Base-by-base conservation (phyloP, 176 grass and related monocot genomes). In the Pontederia paniculata region DNA sequence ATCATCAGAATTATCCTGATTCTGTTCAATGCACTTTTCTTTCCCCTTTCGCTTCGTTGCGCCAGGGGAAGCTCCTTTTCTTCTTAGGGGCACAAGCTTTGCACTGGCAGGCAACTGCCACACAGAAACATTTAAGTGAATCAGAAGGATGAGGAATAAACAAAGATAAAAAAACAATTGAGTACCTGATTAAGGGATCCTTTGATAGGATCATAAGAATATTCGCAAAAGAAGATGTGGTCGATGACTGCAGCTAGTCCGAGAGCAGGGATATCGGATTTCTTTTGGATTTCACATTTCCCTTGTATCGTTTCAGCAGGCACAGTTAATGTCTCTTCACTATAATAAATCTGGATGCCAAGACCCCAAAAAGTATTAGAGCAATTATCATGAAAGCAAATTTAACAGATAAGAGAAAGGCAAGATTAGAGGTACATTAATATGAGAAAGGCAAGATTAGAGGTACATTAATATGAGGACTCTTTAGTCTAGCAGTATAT, bases 161-260 rank as follows among this genome's bases (percentile, higher is more conserved):
- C 28, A 37, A 10, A 43, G 14, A 71, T 66, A 4, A 49, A 55
- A 58, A 37, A 37, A 41, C 59, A 70, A 56, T 37, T 53, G 20
- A 52, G 18, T 65, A 98, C 93, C 93, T 91, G 80, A 68, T 98
- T 98, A 63, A 98, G 87, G 54, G 93, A 73, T 77, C 93, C 93
- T 63, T 65, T 98, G 18, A 72, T 45, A 74, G 72, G 80, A 72
- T 88, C 73, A 75, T 98, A 98, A 48, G 75, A 73, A 98, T 82
- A 81, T 53, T 91, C 87, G 42, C 93, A 98, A 77, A 98, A 91
- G 79, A 91, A 91, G 76, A 88, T 58, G 65, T 98, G 78, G 66
- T 91, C 93, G 77, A 81, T 50, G 58, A 89, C 70, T 45, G 82
- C 80, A 67, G 80, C 83, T 74, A 88, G 57, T 43, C 77, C 67